phyloP scores from a whole-genome alignment of 768 basidiomycete species.

The Macrolepiota fuliginosa region DNA sequence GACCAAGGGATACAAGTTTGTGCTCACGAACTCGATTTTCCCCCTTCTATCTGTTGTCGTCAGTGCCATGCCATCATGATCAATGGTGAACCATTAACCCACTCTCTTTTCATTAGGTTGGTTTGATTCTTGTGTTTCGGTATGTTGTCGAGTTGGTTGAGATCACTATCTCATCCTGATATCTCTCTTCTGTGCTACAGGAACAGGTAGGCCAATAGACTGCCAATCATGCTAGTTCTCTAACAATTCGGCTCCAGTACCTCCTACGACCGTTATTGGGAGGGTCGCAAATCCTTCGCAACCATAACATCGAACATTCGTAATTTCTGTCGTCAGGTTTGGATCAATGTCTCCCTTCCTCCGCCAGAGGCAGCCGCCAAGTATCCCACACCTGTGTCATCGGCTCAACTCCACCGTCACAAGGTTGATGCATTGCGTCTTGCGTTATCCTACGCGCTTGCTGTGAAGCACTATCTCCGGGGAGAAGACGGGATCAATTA shows the following conservation, averaged over 20 bases:
- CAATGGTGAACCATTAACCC: background rate
- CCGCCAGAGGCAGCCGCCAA: slow-evolving; percentile 53
- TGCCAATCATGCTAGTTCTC: background rate
- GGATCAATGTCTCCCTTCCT: slow-evolving; percentile 68
- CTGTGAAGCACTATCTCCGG: slow-evolving; percentile 81
- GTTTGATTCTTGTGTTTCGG: slow-evolving; percentile 87
- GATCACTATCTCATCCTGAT: background rate
- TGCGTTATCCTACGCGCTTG: slow-evolving; percentile 66
- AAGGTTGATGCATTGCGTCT: slow-evolving; percentile 75
- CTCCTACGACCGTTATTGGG: slow-evolving; percentile 85
- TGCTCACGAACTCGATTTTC: slow-evolving; percentile 79
- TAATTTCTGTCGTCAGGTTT: slow-evolving; percentile 74
- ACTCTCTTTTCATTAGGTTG: slow-evolving; percentile 52
- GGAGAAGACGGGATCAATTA: slow-evolving; percentile 76
- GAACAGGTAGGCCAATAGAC: slow-evolving; percentile 50
- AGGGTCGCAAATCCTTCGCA: slow-evolving; percentile 85
- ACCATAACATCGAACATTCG: slow-evolving; percentile 69
- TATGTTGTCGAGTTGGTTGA: slow-evolving; percentile 27
- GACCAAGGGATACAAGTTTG: slow-evolving; percentile 54
- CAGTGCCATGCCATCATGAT: slow-evolving; percentile 26
- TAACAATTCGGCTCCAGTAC: slow-evolving; percentile 42
- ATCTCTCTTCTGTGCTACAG: slow-evolving; percentile 30
- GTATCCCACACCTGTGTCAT: slow-evolving; percentile 42
- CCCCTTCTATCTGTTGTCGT: slow-evolving; percentile 90
- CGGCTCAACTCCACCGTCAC: slow-evolving; percentile 51